Conservation (phyloP, 2,329 filamentous ascomycete genomes). For the Epichloe brachyelytri region DNA sequence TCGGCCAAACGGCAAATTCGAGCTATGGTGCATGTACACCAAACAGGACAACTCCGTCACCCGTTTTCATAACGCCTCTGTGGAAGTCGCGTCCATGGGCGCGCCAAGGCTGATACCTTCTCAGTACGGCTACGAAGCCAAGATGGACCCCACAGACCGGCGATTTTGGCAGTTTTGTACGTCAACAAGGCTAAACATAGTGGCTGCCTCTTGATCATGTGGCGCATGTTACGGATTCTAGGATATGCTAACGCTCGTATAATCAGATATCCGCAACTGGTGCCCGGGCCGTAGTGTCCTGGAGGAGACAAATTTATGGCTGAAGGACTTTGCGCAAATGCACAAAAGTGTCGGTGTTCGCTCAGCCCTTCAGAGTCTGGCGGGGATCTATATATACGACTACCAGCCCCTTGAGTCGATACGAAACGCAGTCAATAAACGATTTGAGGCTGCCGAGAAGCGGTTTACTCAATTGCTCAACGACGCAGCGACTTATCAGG, state of each 20-base stretch:
- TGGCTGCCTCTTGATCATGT: not conserved
- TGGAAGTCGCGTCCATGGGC: constrained; percentile 4
- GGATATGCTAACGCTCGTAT: not conserved
- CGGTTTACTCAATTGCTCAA: constrained; percentile 19
- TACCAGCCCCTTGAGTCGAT: constrained; percentile 22
- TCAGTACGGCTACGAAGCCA: constrained; percentile 18
- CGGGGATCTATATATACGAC: constrained; percentile 29
- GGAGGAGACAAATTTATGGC: constrained; percentile 25
- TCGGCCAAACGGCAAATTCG: not conserved
- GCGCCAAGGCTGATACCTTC: constrained; percentile 11
- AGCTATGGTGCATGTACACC: not conserved
- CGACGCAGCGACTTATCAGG: constrained; percentile 10
- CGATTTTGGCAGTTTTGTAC: constrained; percentile 23
- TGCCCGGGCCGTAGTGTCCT: constrained; percentile 27
- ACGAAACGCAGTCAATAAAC: constrained; percentile 19
- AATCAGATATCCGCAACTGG: constrained; percentile 25
- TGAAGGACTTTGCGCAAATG: constrained; percentile 27
- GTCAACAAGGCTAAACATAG: constrained; percentile 3
- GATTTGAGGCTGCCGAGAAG: constrained; percentile 18
- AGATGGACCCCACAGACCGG: constrained; percentile 22
- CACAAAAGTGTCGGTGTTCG: constrained; percentile 21
- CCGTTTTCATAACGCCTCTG: not conserved
- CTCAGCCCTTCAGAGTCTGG: constrained; percentile 26
- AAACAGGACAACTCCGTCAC: not conserved
- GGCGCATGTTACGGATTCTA: not conserved